Evolutionary conservation across 805 yeast species (phyloP).

Genomic region (Ogataea henricii): DNA sequence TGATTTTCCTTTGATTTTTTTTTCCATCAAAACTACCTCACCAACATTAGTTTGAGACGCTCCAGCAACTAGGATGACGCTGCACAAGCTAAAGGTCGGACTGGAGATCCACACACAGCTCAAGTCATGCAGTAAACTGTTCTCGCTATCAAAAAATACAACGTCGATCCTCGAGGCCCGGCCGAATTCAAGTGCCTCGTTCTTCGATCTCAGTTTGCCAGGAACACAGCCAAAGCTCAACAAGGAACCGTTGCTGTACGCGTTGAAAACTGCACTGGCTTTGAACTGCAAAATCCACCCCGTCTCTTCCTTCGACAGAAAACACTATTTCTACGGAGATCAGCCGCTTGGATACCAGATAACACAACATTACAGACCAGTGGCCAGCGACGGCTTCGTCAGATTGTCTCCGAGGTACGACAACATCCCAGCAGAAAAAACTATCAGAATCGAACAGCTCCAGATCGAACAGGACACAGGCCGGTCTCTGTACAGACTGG

Average conservation of each 20-base stretch:
- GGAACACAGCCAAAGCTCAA: constrained; percentile 89
- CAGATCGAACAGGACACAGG: constrained; percentile 97
- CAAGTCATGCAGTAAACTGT: constrained; percentile 70
- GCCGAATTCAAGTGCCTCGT: constrained; percentile 75
- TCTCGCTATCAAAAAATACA: constrained; percentile 59
- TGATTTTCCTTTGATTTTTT: too few species aligned
- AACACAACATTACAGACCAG: constrained; percentile 83
- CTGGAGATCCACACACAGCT: constrained; percentile 93
- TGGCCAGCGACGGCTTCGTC: constrained; percentile 68
- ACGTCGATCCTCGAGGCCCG: constrained; percentile 41
- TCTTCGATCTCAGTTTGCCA: constrained; percentile 83
- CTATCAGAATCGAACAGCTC: constrained; percentile 70
- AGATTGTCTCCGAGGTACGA: constrained; percentile 53
- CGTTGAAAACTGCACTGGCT: constrained; percentile 72
- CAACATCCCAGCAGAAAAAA: constrained; percentile 44
- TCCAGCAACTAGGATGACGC: constrained; percentile 7
- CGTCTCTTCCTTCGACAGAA: constrained; percentile 78
- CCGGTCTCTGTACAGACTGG: constrained; percentile 59
- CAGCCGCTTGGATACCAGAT: constrained; percentile 96
- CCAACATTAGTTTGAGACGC: not conserved
- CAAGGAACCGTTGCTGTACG: constrained; percentile 68
- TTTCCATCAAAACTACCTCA: not conserved
- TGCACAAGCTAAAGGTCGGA: constrained; percentile 67
- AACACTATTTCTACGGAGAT: constrained; percentile 95
- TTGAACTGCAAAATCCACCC: constrained; percentile 59